Evolutionary conservation across 495 filamentous ascomycete species (phyloP).

Genomic region (Aspergillus haitiensis): DNA sequence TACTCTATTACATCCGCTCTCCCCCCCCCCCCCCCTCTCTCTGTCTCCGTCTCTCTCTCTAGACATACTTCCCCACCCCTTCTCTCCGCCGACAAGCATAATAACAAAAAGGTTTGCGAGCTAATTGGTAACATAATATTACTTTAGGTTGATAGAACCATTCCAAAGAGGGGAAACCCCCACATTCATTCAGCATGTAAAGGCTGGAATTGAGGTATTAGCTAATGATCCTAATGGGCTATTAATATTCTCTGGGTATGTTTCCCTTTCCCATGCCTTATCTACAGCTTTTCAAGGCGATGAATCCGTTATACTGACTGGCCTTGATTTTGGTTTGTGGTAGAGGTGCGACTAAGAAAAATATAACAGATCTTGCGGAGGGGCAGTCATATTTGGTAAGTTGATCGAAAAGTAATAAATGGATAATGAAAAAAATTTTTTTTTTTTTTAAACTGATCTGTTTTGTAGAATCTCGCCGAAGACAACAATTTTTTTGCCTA

Average conservation of each 20-base stretch:
- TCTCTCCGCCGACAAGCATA: too few species aligned
- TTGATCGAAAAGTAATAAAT: neutral
- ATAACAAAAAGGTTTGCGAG: too few species aligned
- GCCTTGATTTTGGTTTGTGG: too few species aligned
- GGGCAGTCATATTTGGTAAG: constrained; percentile 62
- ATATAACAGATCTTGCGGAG: constrained; percentile 57
- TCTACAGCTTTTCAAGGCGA: too few species aligned
- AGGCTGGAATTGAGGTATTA: constrained; percentile 56
- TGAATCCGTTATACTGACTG: too few species aligned
- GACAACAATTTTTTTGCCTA: constrained; percentile 41
- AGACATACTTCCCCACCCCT: neutral
- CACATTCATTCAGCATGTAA: constrained; percentile 71
- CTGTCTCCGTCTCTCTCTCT: neutral
- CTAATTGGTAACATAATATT: too few species aligned
- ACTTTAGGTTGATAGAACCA: constrained; percentile 54
- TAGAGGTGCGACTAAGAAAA: constrained; percentile 62
- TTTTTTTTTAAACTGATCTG: constrained; percentile 19
- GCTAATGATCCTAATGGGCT: constrained; percentile 41
- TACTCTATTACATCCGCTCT: too few species aligned
- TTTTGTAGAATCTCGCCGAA: constrained; percentile 45
- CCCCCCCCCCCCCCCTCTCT: too few species aligned
- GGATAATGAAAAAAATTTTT: neutral
- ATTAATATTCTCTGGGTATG: constrained; percentile 70
- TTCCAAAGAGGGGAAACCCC: constrained; percentile 73
- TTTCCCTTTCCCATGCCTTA: constrained; percentile 3